These are phyloP conservation scores for Colletotrichum sp. DNA, from an alignment of 2,329 filamentous ascomycete species.

Conservation along the genomic window DNA sequence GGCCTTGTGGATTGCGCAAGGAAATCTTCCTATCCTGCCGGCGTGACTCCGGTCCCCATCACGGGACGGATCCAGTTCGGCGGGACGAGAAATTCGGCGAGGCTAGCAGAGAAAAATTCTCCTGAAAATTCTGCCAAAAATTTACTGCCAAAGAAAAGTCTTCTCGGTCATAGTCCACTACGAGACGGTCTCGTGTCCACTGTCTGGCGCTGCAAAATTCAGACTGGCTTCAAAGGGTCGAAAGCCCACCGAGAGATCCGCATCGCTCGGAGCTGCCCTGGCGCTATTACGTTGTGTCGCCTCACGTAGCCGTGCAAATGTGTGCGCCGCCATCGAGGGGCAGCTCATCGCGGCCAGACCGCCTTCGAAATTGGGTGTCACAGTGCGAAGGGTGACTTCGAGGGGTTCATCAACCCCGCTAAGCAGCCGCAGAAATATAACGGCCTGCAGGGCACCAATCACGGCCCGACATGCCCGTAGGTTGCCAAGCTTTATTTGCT, in stretches of 20 bases:
- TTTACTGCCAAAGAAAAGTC: background rate
- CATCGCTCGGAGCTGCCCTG: constrained; percentile 6
- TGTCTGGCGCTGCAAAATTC: background rate
- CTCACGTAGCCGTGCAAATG: background rate
- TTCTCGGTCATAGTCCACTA: background rate
- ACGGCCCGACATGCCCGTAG: background rate
- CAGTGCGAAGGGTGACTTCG: constrained; percentile 7
- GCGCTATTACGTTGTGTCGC: constrained; percentile 10
- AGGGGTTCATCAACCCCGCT: constrained; percentile 9
- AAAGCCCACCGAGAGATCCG: constrained; percentile 6
- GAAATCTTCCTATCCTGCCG: background rate
- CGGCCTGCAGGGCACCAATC: constrained; percentile 21
- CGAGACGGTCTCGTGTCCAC: background rate
- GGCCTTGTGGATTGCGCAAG: background rate
- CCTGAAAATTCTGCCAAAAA: background rate
- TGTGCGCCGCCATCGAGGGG: background rate
- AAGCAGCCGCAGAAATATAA: constrained; percentile 17
- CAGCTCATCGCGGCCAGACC: background rate
- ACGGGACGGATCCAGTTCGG: background rate
- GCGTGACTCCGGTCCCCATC: background rate
- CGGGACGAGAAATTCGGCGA: background rate
- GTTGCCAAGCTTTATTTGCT: constrained; percentile 1
- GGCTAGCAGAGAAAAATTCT: background rate
- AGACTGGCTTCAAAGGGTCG: background rate
- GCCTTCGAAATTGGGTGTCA: background rate